A percentile compares a stretch with the other conserved stretches of the same genome.
Evolutionary conservation across 345 rosid genomes (phyloP).

Genomic region (Salix dunnii): DNA sequence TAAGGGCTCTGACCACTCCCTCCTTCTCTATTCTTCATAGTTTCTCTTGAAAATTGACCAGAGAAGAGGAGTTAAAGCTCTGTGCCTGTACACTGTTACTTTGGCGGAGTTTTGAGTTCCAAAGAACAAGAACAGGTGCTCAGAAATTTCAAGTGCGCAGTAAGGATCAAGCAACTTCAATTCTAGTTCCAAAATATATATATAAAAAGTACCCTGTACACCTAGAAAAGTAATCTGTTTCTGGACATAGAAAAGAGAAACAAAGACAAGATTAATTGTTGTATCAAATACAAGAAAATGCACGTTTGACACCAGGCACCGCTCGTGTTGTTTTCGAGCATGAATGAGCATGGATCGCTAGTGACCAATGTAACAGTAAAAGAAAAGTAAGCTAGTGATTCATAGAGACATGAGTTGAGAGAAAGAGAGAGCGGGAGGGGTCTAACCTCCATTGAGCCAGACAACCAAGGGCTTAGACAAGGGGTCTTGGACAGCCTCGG

Average conservation of each 20-base stretch:
- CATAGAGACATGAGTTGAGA: neutral
- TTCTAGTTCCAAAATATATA: neutral
- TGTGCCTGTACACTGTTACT: neutral
- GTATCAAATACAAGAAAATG: neutral
- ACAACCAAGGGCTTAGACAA: slow-evolving; percentile 70
- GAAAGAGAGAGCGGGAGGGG: neutral
- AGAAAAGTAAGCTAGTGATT: neutral
- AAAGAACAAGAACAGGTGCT: neutral
- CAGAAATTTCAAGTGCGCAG: neutral
- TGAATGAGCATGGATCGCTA: neutral
- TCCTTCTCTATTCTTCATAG: neutral
- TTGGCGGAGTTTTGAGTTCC: neutral
- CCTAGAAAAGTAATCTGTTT: neutral
- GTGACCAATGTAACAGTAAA: slow-evolving; percentile 24
- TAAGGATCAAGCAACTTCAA: neutral
- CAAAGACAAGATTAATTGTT: neutral
- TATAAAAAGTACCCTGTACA: neutral
- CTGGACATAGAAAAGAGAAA: neutral
- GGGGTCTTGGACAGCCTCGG: slow-evolving; percentile 59
- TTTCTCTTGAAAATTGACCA: neutral
- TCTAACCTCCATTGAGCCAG: slow-evolving; percentile 95
- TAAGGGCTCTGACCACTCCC: neutral
- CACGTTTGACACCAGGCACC: neutral
- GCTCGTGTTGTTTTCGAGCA: neutral
- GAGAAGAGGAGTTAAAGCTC: neutral